Conservation (phyloP, 208 protist genomes). For the Leishmania arabica region DNA sequence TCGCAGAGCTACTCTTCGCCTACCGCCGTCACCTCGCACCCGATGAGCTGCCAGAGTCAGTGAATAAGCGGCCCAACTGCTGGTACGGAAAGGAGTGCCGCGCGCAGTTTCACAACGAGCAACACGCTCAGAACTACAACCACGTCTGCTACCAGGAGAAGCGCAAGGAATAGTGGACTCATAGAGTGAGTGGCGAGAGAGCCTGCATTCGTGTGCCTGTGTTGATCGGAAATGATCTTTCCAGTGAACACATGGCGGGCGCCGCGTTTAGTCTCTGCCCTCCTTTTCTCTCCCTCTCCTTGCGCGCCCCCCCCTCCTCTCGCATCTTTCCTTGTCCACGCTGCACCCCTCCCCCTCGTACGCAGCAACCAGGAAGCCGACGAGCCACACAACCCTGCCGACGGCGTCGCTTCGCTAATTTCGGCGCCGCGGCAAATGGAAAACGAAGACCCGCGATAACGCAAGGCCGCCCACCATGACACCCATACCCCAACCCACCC, state of each 20-base stretch:
- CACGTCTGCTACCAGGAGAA: conserved; percentile 91
- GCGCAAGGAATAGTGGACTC: conserved; percentile 63
- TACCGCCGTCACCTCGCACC: conserved; percentile 65
- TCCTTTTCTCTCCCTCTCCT: neutral
- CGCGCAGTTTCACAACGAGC: conserved; percentile 78
- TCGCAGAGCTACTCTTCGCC: conserved; percentile 77
- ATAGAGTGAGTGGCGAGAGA: neutral
- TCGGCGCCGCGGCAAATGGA: neutral
- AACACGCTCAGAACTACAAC: conserved; percentile 87
- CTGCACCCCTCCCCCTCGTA: neutral
- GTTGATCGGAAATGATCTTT: neutral
- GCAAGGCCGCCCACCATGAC: too few relatives aligned
- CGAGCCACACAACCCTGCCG: neutral
- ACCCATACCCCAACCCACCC: neutral
- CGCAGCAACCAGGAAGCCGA: too few relatives aligned
- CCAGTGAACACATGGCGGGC: neutral
- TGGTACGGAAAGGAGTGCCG: conserved; percentile 90
- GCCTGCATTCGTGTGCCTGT: too few relatives aligned
- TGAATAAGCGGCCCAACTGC: conserved; percentile 75
- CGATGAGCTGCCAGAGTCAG: conserved; percentile 55
- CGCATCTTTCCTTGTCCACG: too few relatives aligned
- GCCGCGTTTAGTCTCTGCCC: neutral
- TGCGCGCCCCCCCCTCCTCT: too few relatives aligned
- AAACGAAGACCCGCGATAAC: too few relatives aligned
- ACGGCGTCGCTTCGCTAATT: neutral